A percentile compares a stretch with the other conserved stretches of the same genome.
Conservation (phyloP, 2,329 filamentous ascomycete species). For the Cordyceps cicadae region DNA sequence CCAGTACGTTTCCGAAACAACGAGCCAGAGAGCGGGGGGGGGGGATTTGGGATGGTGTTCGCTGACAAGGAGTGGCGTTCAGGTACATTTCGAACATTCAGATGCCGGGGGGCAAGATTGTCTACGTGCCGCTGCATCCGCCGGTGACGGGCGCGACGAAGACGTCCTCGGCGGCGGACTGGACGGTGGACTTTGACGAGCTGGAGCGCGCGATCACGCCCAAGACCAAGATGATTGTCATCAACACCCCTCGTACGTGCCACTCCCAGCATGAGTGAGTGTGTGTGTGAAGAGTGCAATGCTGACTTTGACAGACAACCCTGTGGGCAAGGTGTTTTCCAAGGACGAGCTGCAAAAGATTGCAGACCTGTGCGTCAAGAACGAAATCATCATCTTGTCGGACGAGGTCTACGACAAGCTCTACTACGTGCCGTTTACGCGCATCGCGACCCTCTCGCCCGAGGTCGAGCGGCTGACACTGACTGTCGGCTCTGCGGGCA, state of each 20-base stretch:
- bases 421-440: constrained; percentile 90
- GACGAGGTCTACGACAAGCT: constrained; percentile 93
- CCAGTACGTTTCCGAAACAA: constrained; percentile 49
- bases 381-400: constrained; percentile 88
- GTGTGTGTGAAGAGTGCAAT: constrained; percentile 10
- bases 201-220: constrained; percentile 74
- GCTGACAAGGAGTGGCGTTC: not conserved
- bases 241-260: constrained; percentile 59
- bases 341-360: constrained; percentile 75
- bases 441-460: constrained; percentile 82
- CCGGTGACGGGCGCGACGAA: constrained; percentile 69
- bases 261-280: not conserved
- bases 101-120: constrained; percentile 91
- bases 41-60: not conserved
- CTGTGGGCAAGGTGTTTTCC: constrained; percentile 91
- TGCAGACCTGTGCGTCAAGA: constrained; percentile 80
- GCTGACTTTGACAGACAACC: constrained; percentile 57
- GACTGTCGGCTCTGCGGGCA: constrained; percentile 91
- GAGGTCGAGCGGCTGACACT: constrained; percentile 82
- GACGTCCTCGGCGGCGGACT: constrained; percentile 80
- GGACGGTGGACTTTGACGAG: constrained; percentile 77
- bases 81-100: constrained; percentile 96
- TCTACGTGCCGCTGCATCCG: constrained; percentile 91
- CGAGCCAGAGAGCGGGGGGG: not conserved
- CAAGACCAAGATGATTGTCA: constrained; percentile 91